phyloP scores from a whole-genome alignment of 495 filamentous ascomycete genomes.

The Friedmanniomyces simplex region DNA sequence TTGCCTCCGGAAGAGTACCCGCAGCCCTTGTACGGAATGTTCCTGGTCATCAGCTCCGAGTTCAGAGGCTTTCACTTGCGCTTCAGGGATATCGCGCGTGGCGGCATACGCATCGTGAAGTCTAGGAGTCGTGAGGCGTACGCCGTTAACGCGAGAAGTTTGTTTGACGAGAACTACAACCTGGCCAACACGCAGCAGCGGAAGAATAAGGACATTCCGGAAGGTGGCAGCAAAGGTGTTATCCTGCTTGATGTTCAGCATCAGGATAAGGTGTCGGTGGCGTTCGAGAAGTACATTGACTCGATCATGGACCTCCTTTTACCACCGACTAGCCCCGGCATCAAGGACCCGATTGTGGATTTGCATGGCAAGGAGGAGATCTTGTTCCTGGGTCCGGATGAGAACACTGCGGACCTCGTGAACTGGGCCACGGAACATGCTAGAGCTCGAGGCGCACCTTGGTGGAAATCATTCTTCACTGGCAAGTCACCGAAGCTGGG shows the following conservation, averaged over 20 bases:
- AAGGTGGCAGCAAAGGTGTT: conserved; percentile 96
- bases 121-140: conserved; percentile 91
- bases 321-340: conserved; percentile 80
- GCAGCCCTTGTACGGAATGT: conserved; percentile 92
- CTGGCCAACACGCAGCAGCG: conserved; percentile 97
- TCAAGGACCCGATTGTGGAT: conserved; percentile 97
- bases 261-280: conserved; percentile 81
- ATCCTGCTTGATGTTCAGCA: conserved; percentile 88
- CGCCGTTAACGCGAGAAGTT: conserved; percentile 84
- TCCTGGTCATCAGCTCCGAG: conserved; percentile 92
- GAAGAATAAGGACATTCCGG: conserved; percentile 99
- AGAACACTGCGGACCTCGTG: conserved; percentile 95
- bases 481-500: conserved; percentile 93
- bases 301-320: conserved; percentile 91
- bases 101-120: conserved; percentile 97
- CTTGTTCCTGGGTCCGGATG: conserved; percentile 94
- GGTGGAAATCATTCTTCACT: conserved; percentile 99
- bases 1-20: conserved; percentile 87
- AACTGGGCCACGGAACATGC: conserved; percentile 98
- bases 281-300: conserved; percentile 99
- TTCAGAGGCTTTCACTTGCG: conserved; percentile 95
- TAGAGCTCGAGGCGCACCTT: conserved; percentile 73
- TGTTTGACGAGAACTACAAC: conserved; percentile 98
- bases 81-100: conserved; percentile 93
- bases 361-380: conserved; percentile 90